A percentile compares a stretch with the other conserved stretches of the same genome.
These are phyloP conservation scores for Phylloporus gajari DNA, from an alignment of 1,284 basidiomycete genomes.

Conservation along the genomic window DNA sequence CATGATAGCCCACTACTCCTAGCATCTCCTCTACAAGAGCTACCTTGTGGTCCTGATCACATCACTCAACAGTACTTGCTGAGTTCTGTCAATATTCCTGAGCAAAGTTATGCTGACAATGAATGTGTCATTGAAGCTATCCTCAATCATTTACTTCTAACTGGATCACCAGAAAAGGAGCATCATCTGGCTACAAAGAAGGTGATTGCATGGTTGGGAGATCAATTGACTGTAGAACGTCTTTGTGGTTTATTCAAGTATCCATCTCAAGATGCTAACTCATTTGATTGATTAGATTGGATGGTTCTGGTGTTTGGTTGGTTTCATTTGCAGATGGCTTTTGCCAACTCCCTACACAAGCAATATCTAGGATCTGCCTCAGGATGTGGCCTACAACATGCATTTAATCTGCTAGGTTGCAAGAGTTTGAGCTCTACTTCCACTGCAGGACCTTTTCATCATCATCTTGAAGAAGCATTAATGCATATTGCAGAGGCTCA, in stretches of 20 bases:
- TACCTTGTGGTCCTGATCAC: not conserved
- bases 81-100: conserved; percentile 44
- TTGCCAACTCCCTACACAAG: conserved; percentile 30
- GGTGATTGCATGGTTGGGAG: conserved; percentile 27
- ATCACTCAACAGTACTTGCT: conserved; percentile 21
- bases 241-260: conserved; percentile 32
- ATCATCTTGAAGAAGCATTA: no score
- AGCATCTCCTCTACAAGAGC: not conserved
- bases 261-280: conserved; percentile 31
- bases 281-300: conserved; percentile 34
- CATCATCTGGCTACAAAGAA: conserved; percentile 11
- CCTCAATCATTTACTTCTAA: conserved; percentile 16
- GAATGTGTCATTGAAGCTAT: conserved; percentile 36
- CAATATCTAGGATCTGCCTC: conserved; percentile 30
- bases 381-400: conserved; percentile 24
- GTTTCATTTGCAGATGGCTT: conserved; percentile 34
- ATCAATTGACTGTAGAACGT: conserved; percentile 36
- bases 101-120: conserved; percentile 52
- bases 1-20: not conserved
- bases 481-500: no score
- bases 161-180: no score
- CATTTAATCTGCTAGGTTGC: conserved; percentile 24
- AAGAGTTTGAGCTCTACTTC: no score
- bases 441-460: no score
- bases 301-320: conserved; percentile 25